These are phyloP conservation scores for Euclidium syriacum DNA, from an alignment of 345 rosid species.

Conservation along the genomic window DNA sequence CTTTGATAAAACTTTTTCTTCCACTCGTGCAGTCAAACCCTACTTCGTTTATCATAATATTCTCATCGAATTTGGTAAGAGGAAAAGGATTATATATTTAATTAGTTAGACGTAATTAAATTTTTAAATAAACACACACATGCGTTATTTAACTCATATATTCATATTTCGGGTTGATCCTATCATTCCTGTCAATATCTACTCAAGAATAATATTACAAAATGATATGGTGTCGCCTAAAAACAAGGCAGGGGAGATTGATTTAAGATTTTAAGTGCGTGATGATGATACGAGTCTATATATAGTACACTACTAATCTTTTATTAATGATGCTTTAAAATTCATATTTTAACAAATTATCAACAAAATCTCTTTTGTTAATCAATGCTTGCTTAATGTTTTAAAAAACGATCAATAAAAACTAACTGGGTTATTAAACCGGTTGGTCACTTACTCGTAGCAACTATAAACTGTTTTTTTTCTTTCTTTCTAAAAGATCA, in stretches of 20 bases:
- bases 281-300: conserved; percentile 4
- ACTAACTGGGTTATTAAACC: not conserved
- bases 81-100: not conserved
- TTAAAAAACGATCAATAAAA: not conserved
- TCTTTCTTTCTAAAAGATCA: not conserved
- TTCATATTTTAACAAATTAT: not conserved
- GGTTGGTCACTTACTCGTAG: conserved; percentile 2
- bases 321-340: not conserved
- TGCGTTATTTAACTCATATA: conserved; percentile 4
- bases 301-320: not conserved
- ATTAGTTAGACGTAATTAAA: not conserved
- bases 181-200: conserved; percentile 24
- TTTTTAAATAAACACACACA: not conserved
- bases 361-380: not conserved
- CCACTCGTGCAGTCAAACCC: conserved; percentile 61
- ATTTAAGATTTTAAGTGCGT: conserved; percentile 23
- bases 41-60: conserved; percentile 7
- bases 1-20: conserved; percentile 7
- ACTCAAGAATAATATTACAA: conserved; percentile 1
- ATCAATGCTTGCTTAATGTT: too few relatives aligned
- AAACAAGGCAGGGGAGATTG: conserved; percentile 29
- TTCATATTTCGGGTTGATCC: conserved; percentile 7
- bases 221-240: conserved; percentile 39
- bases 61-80: conserved; percentile 22
- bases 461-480: not conserved